Evolutionary conservation across 2,329 filamentous ascomycete species (phyloP).

Genomic region (Aspergillus versicolor): DNA sequence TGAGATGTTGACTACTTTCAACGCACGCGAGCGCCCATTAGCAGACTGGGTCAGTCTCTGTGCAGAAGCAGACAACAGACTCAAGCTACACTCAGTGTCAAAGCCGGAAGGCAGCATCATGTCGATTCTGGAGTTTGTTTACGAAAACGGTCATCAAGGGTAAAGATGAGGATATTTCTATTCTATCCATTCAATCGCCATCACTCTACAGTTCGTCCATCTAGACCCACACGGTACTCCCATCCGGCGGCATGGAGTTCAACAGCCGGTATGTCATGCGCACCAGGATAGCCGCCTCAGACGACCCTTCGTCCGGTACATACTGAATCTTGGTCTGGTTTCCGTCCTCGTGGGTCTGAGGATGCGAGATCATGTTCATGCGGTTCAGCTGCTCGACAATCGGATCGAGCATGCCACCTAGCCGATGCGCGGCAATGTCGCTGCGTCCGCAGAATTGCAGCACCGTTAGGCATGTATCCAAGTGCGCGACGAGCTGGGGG

Average conservation of each 20-base stretch:
- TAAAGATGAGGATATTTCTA: no score
- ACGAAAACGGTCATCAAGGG: no score
- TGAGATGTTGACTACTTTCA: slow-evolving; percentile 4
- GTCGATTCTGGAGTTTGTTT: slow-evolving; percentile 2
- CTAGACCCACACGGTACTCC: background rate
- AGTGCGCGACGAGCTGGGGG: background rate
- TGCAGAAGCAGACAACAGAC: background rate
- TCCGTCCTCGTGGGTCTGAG: background rate
- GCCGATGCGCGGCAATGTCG: background rate
- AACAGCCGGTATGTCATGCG: background rate
- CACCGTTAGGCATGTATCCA: background rate
- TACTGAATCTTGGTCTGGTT: background rate
- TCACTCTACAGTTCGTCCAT: no score
- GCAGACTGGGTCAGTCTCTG: slow-evolving; percentile 5
- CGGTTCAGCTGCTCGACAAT: background rate
- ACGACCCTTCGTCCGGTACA: background rate
- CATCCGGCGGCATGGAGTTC: background rate
- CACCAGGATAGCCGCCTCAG: background rate
- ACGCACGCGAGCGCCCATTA: background rate
- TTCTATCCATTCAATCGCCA: no score
- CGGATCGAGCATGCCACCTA: background rate
- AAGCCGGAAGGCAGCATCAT: slow-evolving; percentile 3
- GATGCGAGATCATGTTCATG: background rate
- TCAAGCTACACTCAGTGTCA: background rate
- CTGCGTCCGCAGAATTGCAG: background rate